A percentile compares a stretch with the other conserved stretches of the same genome.
Evolutionary conservation across 1,139 yeast genomes (phyloP).

Genomic region (Protomyces inouyei): DNA sequence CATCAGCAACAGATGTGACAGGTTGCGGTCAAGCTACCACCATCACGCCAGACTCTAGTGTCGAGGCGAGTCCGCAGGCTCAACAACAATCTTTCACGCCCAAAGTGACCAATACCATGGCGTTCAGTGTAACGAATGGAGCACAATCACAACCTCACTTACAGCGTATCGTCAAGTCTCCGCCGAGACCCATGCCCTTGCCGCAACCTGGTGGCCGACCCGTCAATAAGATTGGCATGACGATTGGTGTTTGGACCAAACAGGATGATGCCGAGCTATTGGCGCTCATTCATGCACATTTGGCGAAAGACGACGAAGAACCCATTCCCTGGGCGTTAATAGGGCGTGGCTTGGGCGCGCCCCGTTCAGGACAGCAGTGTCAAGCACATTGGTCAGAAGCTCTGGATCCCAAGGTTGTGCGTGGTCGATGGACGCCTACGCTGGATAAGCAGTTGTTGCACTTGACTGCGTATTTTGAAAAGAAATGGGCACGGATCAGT

Average conservation of each 20-base stretch:
- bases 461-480: slow-evolving; percentile 66
- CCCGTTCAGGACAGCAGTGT: slow-evolving; percentile 87
- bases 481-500: slow-evolving; percentile 58
- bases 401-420: slow-evolving; percentile 72
- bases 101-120: no score
- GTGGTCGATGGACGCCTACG: slow-evolving; percentile 72
- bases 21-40: background rate
- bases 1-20: background rate
- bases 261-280: background rate
- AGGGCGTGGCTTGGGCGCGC: background rate
- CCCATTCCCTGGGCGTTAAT: background rate
- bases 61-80: background rate
- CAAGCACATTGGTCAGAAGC: slow-evolving; percentile 87
- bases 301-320: background rate
- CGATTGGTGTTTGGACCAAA: background rate
- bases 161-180: background rate
- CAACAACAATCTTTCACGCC: background rate
- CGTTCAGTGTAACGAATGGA: no score
- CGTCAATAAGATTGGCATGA: background rate
- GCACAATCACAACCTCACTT: background rate
- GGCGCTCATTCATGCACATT: background rate
- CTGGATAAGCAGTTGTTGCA: slow-evolving; percentile 68
- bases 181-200: background rate
- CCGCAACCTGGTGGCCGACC: background rate
- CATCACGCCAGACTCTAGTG: background rate